Base-by-base conservation (phyloP, 768 basidiomycete species). In the Asterophora lycoperdoides region DNA sequence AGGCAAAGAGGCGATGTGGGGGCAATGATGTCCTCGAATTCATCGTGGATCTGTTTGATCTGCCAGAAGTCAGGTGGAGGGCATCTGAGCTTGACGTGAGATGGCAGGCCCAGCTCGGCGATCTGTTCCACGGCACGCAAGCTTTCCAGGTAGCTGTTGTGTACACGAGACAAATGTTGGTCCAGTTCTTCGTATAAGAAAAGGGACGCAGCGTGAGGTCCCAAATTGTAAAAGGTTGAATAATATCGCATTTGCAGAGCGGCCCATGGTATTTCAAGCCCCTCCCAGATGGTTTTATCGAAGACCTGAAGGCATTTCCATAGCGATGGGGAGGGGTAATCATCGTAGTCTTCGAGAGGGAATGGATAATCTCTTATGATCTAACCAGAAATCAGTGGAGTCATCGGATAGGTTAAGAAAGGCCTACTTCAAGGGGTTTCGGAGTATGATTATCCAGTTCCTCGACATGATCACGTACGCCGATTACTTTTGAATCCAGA, bases 161-260 rank as follows among this genome's bases (percentile, higher is more conserved):
- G 55, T 14, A 76, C 60, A 40, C 72, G 69, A 13, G 64, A 61
- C 28, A 84, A 57, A 42, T 79, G 73, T 35, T 74, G 72, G 49
- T 72, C 74, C 44, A 86, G 64, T 56, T 89, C 86, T 41, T 68
- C 64, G 60, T 79, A 81, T 29, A 87, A 70, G 64, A 80, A 92
- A 47, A 84, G 64, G 39, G 89, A 89, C 9, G 88, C 89, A 39
- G 78, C 79, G 60, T 83, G 87, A 8, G 84, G 82, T 1, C 89
- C 89, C 3, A 92, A 64, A 61, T 79, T 83, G 55, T 74, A 64
- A 32, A 77, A 65, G 0, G 86, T 84, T 19, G 77, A 72, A 38
- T 73, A 62, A 64, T 87, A 86, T 44, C 87, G 79, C 46, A 73
- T 75, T 46, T 77, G 68, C n/a, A 89, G 66, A 57, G 78, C 80